phyloP scores from a whole-genome alignment of 305 asterid species.

The Striga hermonthica region DNA sequence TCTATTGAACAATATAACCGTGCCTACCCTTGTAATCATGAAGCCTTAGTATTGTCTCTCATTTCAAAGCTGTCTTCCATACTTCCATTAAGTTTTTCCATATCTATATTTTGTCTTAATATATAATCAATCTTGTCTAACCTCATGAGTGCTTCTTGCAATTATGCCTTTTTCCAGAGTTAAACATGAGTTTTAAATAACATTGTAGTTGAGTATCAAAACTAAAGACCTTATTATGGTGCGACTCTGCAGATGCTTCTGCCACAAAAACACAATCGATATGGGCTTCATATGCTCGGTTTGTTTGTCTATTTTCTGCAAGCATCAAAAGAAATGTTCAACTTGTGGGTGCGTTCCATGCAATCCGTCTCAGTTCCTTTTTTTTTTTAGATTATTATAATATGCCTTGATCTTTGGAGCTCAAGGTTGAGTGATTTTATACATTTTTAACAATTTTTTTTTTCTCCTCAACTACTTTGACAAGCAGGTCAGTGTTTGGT shows the following conservation, averaged over 20 bases:
- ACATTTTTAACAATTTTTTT: neutral
- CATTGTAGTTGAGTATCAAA: neutral
- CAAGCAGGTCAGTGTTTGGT: constrained; percentile 71
- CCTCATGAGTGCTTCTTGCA: too few relatives aligned
- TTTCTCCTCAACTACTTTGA: constrained; percentile 7
- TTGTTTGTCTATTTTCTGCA: constrained; percentile 89
- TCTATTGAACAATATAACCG: too few relatives aligned
- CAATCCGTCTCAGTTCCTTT: neutral
- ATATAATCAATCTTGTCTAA: too few relatives aligned
- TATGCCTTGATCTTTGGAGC: neutral
- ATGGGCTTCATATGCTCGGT: constrained; percentile 94
- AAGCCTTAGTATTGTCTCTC: too few relatives aligned
- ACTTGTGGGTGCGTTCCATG: constrained; percentile 79
- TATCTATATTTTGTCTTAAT: too few relatives aligned
- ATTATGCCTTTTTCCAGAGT: too few relatives aligned
- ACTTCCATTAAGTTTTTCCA: too few relatives aligned
- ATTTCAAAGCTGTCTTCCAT: too few relatives aligned
- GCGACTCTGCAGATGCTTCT: constrained; percentile 73
- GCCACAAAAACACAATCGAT: constrained; percentile 89
- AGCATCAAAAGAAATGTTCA: constrained; percentile 86
- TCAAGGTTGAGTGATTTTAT: neutral
- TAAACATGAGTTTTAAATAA: neutral
- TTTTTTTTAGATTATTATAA: neutral
- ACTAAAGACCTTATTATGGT: constrained; percentile 10
- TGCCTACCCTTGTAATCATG: too few relatives aligned